These are phyloP conservation scores for Vaccinium macrocarpon DNA, from an alignment of 148 eudicot genomes.

Conservation along the genomic window DNA sequence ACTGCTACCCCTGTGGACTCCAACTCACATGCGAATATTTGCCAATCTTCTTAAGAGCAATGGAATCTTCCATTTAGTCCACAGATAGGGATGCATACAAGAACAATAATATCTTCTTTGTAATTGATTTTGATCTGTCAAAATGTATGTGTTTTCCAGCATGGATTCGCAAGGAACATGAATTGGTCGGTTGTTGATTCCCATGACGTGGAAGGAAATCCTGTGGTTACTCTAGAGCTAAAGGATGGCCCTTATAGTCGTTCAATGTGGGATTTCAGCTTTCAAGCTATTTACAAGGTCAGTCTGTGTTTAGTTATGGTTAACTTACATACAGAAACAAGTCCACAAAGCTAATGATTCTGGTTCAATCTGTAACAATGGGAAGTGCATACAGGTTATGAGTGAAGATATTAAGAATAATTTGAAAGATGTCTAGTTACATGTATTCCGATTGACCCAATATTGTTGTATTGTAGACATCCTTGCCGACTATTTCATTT, in stretches of 20 bases:
- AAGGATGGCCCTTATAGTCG: slow-evolving; percentile 80
- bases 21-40: background rate
- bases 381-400: slow-evolving; percentile 4
- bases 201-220: slow-evolving; percentile 63
- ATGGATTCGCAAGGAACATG: slow-evolving; percentile 94
- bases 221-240: slow-evolving; percentile 71
- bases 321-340: background rate
- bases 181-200: slow-evolving; percentile 77
- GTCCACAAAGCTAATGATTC: background rate
- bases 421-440: background rate
- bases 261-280: slow-evolving; percentile 97
- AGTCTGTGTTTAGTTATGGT: background rate
- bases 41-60: background rate
- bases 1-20: background rate
- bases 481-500: background rate
- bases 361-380: background rate
- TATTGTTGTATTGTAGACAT: background rate
- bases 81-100: background rate
- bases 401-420: background rate
- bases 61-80: background rate
- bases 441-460: background rate
- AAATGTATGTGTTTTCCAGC: slow-evolving; percentile 49
- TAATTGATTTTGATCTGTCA: slow-evolving; percentile 15
- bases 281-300: slow-evolving; percentile 84
- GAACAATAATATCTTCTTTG: background rate